Conservation (phyloP, 768 basidiomycete genomes). For the Austroboletus festivus region DNA sequence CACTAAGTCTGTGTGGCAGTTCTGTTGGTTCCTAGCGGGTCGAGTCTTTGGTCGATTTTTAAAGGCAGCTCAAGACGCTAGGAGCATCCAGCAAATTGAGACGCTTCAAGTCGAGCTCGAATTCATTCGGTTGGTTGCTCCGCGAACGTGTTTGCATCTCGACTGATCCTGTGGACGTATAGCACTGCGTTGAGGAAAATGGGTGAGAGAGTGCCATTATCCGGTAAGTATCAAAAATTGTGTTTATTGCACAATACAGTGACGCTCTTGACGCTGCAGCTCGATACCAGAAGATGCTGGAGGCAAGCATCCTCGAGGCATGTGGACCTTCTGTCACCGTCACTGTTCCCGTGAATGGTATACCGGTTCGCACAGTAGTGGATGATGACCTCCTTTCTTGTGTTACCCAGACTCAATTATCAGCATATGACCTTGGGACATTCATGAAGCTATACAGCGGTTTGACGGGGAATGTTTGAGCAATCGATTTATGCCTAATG, state of each 20-base stretch:
- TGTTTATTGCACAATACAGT: background rate
- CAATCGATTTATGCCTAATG: background rate
- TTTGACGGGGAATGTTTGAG: conserved; percentile 6
- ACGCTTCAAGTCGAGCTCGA: conserved; percentile 62
- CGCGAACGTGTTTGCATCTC: background rate
- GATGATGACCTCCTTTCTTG: conserved; percentile 10
- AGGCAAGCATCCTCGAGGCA: conserved; percentile 13
- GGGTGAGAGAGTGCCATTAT: conserved; percentile 65
- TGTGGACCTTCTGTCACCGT: conserved; percentile 1
- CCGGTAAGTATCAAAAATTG: conserved; percentile 35
- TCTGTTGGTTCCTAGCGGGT: conserved; percentile 68
- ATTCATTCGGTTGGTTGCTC: conserved; percentile 55
- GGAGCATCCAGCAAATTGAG: conserved; percentile 53
- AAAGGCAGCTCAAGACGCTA: conserved; percentile 57
- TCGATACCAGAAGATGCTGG: conserved; percentile 25
- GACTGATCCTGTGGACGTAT: background rate
- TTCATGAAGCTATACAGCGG: conserved; percentile 11
- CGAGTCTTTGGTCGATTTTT: conserved; percentile 66
- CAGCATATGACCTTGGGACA: conserved; percentile 8
- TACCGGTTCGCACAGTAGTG: conserved; percentile 5
- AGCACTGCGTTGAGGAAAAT: conserved; percentile 60
- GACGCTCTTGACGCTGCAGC: conserved; percentile 5
- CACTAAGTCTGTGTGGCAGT: conserved; percentile 33
- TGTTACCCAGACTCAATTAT: conserved; percentile 7
- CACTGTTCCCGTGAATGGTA: conserved; percentile 4